phyloP scores from a whole-genome alignment of 768 basidiomycete genomes.

The Suillus paluster region DNA sequence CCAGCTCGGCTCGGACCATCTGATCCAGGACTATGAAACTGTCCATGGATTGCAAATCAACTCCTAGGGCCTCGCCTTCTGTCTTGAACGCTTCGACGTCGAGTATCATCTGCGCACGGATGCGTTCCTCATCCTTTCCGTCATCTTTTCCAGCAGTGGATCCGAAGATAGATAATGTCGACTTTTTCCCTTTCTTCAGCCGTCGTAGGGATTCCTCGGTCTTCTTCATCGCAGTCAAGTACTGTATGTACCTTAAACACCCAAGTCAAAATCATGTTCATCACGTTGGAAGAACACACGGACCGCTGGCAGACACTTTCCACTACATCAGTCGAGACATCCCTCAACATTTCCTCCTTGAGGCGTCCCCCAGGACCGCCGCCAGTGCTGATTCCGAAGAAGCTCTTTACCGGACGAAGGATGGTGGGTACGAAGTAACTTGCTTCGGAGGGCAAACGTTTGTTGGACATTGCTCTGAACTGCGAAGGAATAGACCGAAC shows the following conservation, averaged over 20 bases:
- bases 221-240: conserved; percentile 85
- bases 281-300: conserved; percentile 10
- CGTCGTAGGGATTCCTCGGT: conserved; percentile 88
- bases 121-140: conserved; percentile 86
- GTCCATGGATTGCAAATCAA: conserved; percentile 57
- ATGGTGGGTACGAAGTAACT: conserved; percentile 87
- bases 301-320: conserved; percentile 72
- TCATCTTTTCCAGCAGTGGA: conserved; percentile 55
- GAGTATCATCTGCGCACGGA: conserved; percentile 77
- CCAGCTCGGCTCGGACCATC: conserved; percentile 54
- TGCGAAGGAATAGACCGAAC: conserved; percentile 91
- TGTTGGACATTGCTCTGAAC: conserved; percentile 83
- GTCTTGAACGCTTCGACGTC: conserved; percentile 86
- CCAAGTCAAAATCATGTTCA: conserved; percentile 1
- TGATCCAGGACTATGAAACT: conserved; percentile 60
- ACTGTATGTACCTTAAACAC: conserved; percentile 68
- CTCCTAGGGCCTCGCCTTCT: conserved; percentile 73
- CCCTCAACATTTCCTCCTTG: conserved; percentile 53
- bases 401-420: conserved; percentile 75
- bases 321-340: conserved; percentile 66
- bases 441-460: conserved; percentile 72
- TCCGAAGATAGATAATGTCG: conserved; percentile 81
- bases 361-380: conserved; percentile 67
- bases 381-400: conserved; percentile 64
- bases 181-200: conserved; percentile 86